Evolutionary conservation across 2,329 filamentous ascomycete species (phyloP).

Genomic region (Fonsecaea erecta): DNA sequence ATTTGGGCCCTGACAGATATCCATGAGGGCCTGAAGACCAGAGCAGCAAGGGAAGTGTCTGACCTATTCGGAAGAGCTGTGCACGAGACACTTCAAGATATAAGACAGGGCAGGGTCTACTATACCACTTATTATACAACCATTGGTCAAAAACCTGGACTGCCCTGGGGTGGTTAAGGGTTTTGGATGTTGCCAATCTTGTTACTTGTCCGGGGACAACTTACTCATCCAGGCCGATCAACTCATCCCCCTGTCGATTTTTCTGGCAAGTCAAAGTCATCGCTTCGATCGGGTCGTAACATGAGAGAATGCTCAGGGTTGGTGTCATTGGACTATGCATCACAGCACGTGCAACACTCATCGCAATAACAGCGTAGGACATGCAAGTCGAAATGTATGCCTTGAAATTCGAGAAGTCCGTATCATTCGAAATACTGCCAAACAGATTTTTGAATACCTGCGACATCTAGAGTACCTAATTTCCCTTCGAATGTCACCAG

Average conservation of each 20-base stretch:
- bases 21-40: not conserved
- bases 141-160: constrained; percentile 16
- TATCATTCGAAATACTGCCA: not conserved
- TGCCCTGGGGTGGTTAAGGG: not conserved
- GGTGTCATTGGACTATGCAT: not conserved
- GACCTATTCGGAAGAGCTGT: constrained; percentile 6
- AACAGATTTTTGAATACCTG: not conserved
- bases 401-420: not conserved
- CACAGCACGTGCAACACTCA: too few species aligned
- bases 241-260: not conserved
- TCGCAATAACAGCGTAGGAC: too few species aligned
- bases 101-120: constrained; percentile 4
- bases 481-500: not conserved
- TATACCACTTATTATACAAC: constrained; percentile 13
- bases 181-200: not conserved
- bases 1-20: constrained; percentile 16
- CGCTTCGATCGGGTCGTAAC: not conserved
- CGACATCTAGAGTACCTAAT: not conserved
- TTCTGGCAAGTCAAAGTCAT: not conserved
- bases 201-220: not conserved
- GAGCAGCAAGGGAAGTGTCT: not conserved
- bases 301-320: not conserved
- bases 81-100: constrained; percentile 10
- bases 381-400: too few species aligned
- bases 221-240: not conserved